Base-by-base conservation (phyloP, 2,329 filamentous ascomycete genomes). In the Phaeosphaeriaceae sp. region DNA sequence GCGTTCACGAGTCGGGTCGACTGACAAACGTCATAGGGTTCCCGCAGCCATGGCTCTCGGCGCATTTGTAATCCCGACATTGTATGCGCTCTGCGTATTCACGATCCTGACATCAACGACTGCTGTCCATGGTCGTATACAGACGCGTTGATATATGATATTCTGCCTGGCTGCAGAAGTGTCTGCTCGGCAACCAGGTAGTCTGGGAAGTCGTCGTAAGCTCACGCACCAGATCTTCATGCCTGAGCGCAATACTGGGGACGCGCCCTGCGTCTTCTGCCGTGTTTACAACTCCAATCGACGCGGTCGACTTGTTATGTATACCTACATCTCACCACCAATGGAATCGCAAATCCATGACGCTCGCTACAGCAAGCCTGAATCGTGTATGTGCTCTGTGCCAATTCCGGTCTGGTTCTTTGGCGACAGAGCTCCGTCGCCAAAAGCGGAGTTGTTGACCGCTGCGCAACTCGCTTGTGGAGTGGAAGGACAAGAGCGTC, bases 361-460 rank as follows among this genome's bases (percentile, higher is more conserved):
- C 31, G 31, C 31, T 36, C 31, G 6, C 31, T 36, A 21, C 50
- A 6, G 31, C 50, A 7, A 52, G 50, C 22, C 21, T 45, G 21
- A 44, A 19, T 22, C 45, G 42, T 17, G 15, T 25, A 53, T 53
- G 24, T 51, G 33, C 27, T 45, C 44, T 58, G 21, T 36, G 47
- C 57, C 50, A 47, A 49, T 48, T 41, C 19, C 51, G 54, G 58
- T 24, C 42, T 48, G 58, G 56, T 25, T 45, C 42, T 47, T 31
- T 25, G 54, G 52, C 53, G 36, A 61, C 36, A 53, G 48, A 56
- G 51, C 56, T 48, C 51, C 53, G 56, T 60, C 52, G 58, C 61
- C 57, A 57, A 51, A 58, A 58, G 60, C 55, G 54, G 61, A 56
- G 45, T 51, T 50, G 53, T 49, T 55, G 53, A 51, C 56, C 44